Evolutionary conservation across 257 asterid genomes (phyloP).

Genomic region (Echites panduratus): DNA sequence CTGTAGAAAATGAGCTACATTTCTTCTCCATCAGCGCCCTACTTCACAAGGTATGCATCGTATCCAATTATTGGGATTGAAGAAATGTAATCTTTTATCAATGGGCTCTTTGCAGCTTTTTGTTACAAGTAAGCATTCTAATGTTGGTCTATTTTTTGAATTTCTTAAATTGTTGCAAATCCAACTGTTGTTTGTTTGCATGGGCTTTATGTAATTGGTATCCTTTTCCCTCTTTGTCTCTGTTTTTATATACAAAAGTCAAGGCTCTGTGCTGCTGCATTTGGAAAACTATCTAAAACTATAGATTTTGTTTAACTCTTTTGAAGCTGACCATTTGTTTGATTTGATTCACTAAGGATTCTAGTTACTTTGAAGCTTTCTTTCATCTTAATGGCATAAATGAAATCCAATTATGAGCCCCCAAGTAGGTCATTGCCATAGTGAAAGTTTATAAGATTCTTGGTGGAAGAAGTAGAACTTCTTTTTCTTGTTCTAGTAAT

Average conservation of each 20-base stretch:
- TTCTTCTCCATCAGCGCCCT: constrained; percentile 78
- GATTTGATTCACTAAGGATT: neutral
- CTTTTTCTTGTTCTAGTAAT: neutral
- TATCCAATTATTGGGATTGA: neutral
- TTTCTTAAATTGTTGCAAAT: neutral
- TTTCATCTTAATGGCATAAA: neutral
- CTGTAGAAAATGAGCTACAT: constrained; percentile 43
- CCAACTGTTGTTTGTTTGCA: neutral
- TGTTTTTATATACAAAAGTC: neutral
- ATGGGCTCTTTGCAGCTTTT: neutral
- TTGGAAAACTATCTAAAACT: neutral
- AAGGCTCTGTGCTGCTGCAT: neutral
- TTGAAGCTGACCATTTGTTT: neutral
- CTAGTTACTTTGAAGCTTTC: neutral
- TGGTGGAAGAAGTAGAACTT: neutral
- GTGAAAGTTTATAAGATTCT: neutral
- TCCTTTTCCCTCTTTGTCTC: neutral
- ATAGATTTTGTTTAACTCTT: neutral
- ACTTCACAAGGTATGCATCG: constrained; percentile 51
- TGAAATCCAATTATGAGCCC: neutral
- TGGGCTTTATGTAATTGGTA: neutral
- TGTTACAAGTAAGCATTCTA: neutral
- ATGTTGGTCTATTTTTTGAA: neutral
- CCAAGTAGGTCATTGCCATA: neutral
- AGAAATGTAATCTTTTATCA: neutral